Percentiles rank a stretch among this genome's conserved stretches.
Evolutionary conservation across 148 eudicot species (phyloP).

Genomic region (Camellia granthamiana): DNA sequence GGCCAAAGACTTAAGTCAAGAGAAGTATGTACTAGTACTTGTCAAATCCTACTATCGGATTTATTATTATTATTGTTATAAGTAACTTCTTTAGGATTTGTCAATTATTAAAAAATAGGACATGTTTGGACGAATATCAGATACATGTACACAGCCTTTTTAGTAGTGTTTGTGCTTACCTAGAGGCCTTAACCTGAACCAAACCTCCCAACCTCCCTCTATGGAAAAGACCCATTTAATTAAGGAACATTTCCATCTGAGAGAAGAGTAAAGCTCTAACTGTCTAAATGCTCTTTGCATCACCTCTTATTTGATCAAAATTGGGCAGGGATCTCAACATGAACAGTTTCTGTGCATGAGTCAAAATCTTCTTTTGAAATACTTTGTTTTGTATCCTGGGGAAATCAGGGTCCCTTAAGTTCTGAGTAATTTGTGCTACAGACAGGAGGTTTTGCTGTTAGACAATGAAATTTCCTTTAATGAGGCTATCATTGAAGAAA

Average conservation of each 20-base stretch:
- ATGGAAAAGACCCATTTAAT: not conserved
- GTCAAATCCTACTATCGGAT: too few relatives aligned
- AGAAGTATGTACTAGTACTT: not conserved
- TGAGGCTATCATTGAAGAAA: slow-evolving; percentile 26
- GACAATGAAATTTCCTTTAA: slow-evolving; percentile 30
- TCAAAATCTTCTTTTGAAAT: not conserved
- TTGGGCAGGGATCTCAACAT: not conserved
- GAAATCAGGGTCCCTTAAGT: slow-evolving; percentile 1
- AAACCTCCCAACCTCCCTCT: not conserved
- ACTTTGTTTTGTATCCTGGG: not conserved
- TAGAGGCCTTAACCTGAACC: not conserved
- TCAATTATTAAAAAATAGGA: not conserved
- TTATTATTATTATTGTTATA: not conserved
- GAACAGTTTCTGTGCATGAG: not conserved
- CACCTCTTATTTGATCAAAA: not conserved
- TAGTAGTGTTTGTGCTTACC: too few relatives aligned
- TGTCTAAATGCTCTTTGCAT: not conserved
- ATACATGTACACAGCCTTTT: too few relatives aligned
- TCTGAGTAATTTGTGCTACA: slow-evolving; percentile 16
- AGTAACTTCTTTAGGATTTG: not conserved
- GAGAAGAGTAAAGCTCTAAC: not conserved
- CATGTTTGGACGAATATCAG: too few relatives aligned
- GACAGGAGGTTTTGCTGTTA: slow-evolving; percentile 24
- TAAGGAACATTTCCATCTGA: not conserved
- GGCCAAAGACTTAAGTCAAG: not conserved